Evolutionary conservation across 2,329 filamentous ascomycete species (phyloP).

Genomic region (Teratosphaeria epicoccoides): DNA sequence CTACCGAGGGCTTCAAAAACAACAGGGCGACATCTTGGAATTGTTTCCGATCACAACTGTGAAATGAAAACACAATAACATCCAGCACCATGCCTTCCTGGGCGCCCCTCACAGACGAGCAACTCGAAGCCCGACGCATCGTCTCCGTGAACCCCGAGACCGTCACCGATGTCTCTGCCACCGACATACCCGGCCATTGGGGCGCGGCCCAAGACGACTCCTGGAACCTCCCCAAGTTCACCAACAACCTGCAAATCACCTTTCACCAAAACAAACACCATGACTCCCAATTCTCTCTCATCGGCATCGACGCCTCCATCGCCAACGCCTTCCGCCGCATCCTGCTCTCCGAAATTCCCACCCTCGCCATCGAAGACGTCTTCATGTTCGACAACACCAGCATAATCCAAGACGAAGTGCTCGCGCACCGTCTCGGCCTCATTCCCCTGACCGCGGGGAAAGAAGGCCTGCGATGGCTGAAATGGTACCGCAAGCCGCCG

Average conservation of each 20-base stretch:
- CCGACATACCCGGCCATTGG: constrained; percentile 85
- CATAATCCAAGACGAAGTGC: constrained; percentile 94
- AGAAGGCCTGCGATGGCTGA: constrained; percentile 69
- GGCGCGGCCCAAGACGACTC: constrained; percentile 69
- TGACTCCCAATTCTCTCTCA: constrained; percentile 78
- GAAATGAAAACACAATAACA: background rate
- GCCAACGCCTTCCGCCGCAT: constrained; percentile 97
- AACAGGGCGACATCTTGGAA: background rate
- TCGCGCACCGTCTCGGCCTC: constrained; percentile 79
- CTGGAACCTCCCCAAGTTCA: constrained; percentile 68
- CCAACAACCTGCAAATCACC: constrained; percentile 58
- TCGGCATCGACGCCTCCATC: constrained; percentile 83
- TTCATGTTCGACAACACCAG: constrained; percentile 95
- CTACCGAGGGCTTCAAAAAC: background rate
- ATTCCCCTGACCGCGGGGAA: constrained; percentile 76
- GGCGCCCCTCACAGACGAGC: constrained; percentile 32
- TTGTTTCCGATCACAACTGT: background rate
- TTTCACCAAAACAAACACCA: constrained; percentile 75
- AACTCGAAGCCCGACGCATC: constrained; percentile 60
- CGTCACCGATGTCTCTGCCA: constrained; percentile 77
- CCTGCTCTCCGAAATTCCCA: constrained; percentile 85
- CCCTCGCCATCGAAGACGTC: constrained; percentile 85
- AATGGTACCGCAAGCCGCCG: constrained; percentile 66
- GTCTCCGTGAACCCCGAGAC: constrained; percentile 84
- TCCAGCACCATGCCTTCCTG: background rate